Conservation (phyloP, 148 eudicot species). For the Dianthus caryophyllus region DNA sequence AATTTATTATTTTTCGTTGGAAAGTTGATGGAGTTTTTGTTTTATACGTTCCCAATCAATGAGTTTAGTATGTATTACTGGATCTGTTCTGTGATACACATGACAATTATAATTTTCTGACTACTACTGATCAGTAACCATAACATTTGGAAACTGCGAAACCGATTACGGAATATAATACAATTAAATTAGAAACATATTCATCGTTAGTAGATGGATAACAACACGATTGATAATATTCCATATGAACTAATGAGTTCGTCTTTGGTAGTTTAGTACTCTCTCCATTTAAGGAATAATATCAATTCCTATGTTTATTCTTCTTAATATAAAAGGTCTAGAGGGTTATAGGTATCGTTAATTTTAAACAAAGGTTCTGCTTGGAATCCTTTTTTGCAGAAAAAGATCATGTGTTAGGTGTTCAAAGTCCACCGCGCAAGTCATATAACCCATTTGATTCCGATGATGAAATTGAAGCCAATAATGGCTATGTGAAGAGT, state of each 20-base stretch:
- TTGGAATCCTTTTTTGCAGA: no score
- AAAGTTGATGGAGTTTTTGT: not conserved
- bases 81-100: constrained; percentile 6
- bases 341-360: no score
- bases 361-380: no score
- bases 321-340: not conserved
- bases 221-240: no score
- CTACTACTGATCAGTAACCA: not conserved
- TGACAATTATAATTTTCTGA: not conserved
- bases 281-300: no score
- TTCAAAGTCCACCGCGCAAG: constrained; percentile 36
- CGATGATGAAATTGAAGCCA: constrained; percentile 32
- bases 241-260: no score
- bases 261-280: no score
- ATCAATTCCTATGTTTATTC: no score
- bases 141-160: not conserved
- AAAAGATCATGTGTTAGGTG: constrained; percentile 27
- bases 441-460: constrained; percentile 52
- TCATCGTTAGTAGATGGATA: no score
- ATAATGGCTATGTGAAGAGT: constrained; percentile 28
- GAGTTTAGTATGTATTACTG: not conserved
- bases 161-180: not conserved
- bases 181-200: no score
- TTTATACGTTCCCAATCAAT: constrained; percentile 2
- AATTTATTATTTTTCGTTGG: not conserved